phyloP scores from a whole-genome alignment of 1,284 basidiomycete species.

The Spongiforma sp. region DNA sequence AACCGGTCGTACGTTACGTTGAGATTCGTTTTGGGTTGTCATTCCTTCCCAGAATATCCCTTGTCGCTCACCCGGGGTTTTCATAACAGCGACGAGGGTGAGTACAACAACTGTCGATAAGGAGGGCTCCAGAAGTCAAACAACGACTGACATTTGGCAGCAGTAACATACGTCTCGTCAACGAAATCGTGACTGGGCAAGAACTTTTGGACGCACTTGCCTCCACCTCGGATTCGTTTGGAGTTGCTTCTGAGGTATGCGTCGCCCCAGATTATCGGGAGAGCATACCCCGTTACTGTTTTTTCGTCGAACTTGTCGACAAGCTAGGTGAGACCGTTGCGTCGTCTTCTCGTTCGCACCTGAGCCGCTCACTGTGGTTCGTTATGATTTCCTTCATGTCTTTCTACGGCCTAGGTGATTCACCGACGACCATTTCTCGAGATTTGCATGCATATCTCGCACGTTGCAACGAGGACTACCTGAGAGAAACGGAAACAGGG shows the following conservation, averaged over 20 bases:
- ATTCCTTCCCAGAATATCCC: neutral
- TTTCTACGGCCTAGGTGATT: neutral
- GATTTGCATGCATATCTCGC: constrained; percentile 14
- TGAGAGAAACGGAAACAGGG: constrained; percentile 7
- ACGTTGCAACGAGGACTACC: constrained; percentile 22
- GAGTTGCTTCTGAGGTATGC: too few relatives aligned
- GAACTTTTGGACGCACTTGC: constrained; percentile 18
- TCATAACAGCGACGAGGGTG: constrained; percentile 24
- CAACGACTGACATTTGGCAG: constrained; percentile 2
- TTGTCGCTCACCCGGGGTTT: constrained; percentile 3
- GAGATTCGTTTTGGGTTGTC: constrained; percentile 22
- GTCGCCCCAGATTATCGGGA: constrained; percentile 20
- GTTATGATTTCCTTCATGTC: neutral
- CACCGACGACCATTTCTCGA: constrained; percentile 4
- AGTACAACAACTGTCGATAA: too few relatives aligned
- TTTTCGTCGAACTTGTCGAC: constrained; percentile 25
- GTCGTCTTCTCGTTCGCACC: neutral
- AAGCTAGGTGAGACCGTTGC: constrained; percentile 18
- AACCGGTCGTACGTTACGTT: constrained; percentile 27
- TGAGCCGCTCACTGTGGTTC: too few relatives aligned
- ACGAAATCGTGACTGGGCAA: constrained; percentile 25
- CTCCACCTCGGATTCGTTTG: constrained; percentile 18
- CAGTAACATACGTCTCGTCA: constrained; percentile 21
- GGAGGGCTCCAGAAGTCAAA: too few relatives aligned
- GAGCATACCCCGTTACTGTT: constrained; percentile 19